Evolutionary conservation across 1,284 basidiomycete species (phyloP).

Genomic region (Apiotrichum sp.): DNA sequence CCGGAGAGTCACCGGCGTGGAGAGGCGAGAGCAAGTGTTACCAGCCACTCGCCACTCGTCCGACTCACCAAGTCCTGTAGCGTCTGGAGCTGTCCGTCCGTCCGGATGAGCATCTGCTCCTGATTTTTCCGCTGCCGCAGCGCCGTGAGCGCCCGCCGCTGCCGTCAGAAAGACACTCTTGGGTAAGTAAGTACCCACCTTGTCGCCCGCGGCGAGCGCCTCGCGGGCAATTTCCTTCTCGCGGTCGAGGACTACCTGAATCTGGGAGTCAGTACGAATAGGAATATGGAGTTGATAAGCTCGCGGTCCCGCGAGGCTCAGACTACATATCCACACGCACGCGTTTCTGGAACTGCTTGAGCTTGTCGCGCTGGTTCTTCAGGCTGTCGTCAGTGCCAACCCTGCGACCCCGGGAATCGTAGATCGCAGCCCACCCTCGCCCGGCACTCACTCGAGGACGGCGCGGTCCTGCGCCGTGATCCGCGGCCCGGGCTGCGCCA

Average conservation of each 20-base stretch:
- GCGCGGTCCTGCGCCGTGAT: constrained; percentile 90
- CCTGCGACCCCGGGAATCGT: too few relatives aligned
- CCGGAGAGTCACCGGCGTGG: too few relatives aligned
- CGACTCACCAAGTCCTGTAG: constrained; percentile 76
- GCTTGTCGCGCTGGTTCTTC: constrained; percentile 91
- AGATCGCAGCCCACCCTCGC: background rate
- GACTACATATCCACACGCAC: constrained; percentile 48
- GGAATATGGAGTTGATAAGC: too few relatives aligned
- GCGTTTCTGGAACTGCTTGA: constrained; percentile 91
- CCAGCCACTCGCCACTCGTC: too few relatives aligned
- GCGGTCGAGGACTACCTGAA: constrained; percentile 75
- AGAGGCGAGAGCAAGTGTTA: too few relatives aligned
- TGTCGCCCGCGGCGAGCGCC: constrained; percentile 72
- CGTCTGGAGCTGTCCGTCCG: constrained; percentile 81
- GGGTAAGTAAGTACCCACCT: constrained; percentile 49
- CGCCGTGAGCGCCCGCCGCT: constrained; percentile 68
- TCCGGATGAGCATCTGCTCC: constrained; percentile 76
- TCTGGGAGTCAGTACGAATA: constrained; percentile 54
- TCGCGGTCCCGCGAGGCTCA: too few relatives aligned
- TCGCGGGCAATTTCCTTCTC: constrained; percentile 84
- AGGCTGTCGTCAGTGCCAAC: constrained; percentile 53
- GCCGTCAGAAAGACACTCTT: background rate
- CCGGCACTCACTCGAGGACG: constrained; percentile 68
- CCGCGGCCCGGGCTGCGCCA: constrained; percentile 71
- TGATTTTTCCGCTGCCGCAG: constrained; percentile 89